Conservation (phyloP, 73 alveolate genomes). For the Tetrahymena borealis region DNA sequence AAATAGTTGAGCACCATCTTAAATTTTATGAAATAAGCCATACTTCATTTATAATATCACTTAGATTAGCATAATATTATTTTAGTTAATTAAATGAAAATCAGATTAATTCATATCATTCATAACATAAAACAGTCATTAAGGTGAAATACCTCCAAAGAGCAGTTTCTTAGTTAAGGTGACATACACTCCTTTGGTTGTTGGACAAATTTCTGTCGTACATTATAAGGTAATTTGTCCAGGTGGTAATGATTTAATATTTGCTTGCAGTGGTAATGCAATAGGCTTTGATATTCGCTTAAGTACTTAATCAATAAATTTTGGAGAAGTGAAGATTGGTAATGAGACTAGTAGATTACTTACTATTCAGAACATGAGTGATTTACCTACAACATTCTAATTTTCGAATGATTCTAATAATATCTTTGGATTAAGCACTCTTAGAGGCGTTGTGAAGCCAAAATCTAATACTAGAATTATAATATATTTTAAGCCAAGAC, state of each 20-base stretch:
- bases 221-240: slow-evolving; percentile 71
- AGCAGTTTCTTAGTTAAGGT: slow-evolving; percentile 76
- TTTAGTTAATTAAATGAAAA: no score
- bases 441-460: slow-evolving; percentile 82
- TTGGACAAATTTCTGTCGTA: slow-evolving; percentile 72
- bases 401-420: slow-evolving; percentile 71
- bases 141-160: slow-evolving; percentile 93
- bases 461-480: slow-evolving; percentile 79
- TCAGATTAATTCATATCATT: no score
- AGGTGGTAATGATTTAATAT: slow-evolving; percentile 88
- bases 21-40: no score
- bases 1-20: no score
- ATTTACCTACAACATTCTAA: slow-evolving; percentile 83
- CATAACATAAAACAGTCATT: background rate
- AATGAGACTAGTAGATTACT: slow-evolving; percentile 84
- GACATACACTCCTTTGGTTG: slow-evolving; percentile 80
- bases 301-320: slow-evolving; percentile 76
- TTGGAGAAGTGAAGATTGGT: slow-evolving; percentile 89
- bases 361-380: slow-evolving; percentile 87
- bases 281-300: slow-evolving; percentile 74
- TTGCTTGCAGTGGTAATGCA: slow-evolving; percentile 86
- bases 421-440: slow-evolving; percentile 71
- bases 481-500: slow-evolving; percentile 84
- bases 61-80: no score
- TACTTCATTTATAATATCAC: no score